phyloP scores from a whole-genome alignment of 2,329 filamentous ascomycete species.

The Penicillium sp. region DNA sequence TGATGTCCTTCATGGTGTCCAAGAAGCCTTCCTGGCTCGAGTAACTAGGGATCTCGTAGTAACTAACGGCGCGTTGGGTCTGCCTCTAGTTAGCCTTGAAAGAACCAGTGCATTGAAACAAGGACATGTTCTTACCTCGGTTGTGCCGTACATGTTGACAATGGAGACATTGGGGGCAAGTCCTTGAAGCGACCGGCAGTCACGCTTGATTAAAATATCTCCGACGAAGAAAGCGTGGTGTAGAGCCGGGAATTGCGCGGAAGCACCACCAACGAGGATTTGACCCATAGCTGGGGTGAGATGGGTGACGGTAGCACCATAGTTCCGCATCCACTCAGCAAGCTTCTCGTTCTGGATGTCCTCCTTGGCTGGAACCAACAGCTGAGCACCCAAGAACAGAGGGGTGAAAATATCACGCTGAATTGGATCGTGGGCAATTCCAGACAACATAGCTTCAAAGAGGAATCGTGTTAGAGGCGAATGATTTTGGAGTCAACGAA shows the following conservation, averaged over 20 bases:
- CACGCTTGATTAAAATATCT: slow-evolving; percentile 81
- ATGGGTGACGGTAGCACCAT: slow-evolving; percentile 77
- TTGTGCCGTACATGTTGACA: slow-evolving; percentile 86
- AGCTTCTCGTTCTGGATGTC: slow-evolving; percentile 84
- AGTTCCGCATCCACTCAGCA: slow-evolving; percentile 82
- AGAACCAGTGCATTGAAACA: neutral
- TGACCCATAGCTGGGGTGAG: slow-evolving; percentile 96
- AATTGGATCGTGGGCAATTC: slow-evolving; percentile 70
- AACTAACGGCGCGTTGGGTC: slow-evolving; percentile 78
- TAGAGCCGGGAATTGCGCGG: slow-evolving; percentile 74
- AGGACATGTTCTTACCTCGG: slow-evolving; percentile 53
- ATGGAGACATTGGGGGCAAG: slow-evolving; percentile 75
- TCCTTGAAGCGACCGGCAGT: slow-evolving; percentile 74
- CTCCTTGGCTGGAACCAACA: slow-evolving; percentile 77
- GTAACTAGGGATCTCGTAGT: slow-evolving; percentile 72
- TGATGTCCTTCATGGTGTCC: slow-evolving; percentile 69
- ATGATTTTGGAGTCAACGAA: neutral
- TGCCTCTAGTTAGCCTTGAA: neutral
- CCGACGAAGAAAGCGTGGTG: slow-evolving; percentile 86
- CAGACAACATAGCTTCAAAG: slow-evolving; percentile 68
- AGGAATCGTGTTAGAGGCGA: neutral
- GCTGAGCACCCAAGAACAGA: slow-evolving; percentile 77
- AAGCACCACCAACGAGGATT: slow-evolving; percentile 84
- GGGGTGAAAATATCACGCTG: slow-evolving; percentile 82
- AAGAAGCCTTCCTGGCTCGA: slow-evolving; percentile 65